Percentiles rank a stretch among this genome's conserved stretches.
Conservation (phyloP, 75 land plant species). For the Cupressus sempervirens region DNA sequence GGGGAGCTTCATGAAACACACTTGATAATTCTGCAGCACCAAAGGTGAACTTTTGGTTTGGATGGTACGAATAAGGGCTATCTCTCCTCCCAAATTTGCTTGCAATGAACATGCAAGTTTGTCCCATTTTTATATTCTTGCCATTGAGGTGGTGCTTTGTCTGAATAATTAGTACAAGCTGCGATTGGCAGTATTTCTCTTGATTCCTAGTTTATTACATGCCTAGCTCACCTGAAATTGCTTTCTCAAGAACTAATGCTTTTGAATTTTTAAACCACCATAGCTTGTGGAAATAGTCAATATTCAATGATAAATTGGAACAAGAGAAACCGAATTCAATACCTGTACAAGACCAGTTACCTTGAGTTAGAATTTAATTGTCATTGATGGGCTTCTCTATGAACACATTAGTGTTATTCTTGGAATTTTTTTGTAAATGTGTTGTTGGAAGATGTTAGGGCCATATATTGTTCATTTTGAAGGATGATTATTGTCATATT, state of each 20-base stretch:
- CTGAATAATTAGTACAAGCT: no score
- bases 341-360: neutral
- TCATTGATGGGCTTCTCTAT: neutral
- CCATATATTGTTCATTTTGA: neutral
- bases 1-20: no score
- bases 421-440: neutral
- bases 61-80: no score
- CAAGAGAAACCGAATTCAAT: neutral
- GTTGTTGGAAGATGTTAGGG: neutral
- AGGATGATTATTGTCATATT: slow-evolving; percentile 2
- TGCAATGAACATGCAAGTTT: no score
- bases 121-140: no score
- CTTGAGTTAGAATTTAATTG: neutral
- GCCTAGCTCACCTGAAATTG: neutral
- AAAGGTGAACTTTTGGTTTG: no score
- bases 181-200: no score
- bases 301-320: neutral
- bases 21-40: no score
- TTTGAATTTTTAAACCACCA: neutral
- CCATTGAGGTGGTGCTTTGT: no score
- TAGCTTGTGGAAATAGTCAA: neutral
- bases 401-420: neutral
- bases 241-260: neutral
- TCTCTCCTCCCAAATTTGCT: no score
- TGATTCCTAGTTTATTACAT: neutral